Base-by-base conservation (phyloP, 306 rosid genomes). In the Luffa acutangula region DNA sequence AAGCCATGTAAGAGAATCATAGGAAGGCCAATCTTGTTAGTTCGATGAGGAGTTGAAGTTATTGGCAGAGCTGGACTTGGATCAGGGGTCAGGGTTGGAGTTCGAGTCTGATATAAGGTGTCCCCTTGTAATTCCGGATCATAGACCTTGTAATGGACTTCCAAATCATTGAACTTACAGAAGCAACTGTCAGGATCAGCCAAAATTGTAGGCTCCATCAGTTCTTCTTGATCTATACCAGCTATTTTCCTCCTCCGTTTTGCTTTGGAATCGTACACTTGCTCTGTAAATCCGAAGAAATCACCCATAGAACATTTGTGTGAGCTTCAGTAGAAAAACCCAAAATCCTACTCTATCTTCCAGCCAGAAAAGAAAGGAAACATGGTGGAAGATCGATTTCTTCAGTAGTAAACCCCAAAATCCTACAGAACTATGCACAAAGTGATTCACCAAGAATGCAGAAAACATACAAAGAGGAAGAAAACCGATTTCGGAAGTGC, bases 161-260 rank as follows among this genome's bases (percentile, higher is more conserved):
- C 85, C 79, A 94, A 91, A 46, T 93, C 98, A 52, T 84, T 86
- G 81, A 85, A 92, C 82, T 94, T 92, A 85, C 92, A 92, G 83
- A 92, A 94, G 81, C 83, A 85, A 85, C 98, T 92, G 81, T 92
- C 98, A 10, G 85, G 85, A 78, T 94, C 98, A 73, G 98, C 98
- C 57, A 94, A 84, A 58, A 78, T 70, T 83, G 83, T 87, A 9
- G 97, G 97, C 76, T 92, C 97, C 75, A 87, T 78, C 76, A 94
- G 60, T 75, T 94, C 94, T 20, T 87, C 97, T 69, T 92, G 96
- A 80, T 94, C 97, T 65, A 94, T 71, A n/a, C 98, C 97, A 65
- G 93, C 97, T 80, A 92, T 85, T 53, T 78, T 78, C 78, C 83
- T 86, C 84, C 77, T 87, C 87, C 80, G 80, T 85, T 84, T 87